Base-by-base conservation (phyloP, 495 filamentous ascomycete genomes). In the Xylaria grammica region DNA sequence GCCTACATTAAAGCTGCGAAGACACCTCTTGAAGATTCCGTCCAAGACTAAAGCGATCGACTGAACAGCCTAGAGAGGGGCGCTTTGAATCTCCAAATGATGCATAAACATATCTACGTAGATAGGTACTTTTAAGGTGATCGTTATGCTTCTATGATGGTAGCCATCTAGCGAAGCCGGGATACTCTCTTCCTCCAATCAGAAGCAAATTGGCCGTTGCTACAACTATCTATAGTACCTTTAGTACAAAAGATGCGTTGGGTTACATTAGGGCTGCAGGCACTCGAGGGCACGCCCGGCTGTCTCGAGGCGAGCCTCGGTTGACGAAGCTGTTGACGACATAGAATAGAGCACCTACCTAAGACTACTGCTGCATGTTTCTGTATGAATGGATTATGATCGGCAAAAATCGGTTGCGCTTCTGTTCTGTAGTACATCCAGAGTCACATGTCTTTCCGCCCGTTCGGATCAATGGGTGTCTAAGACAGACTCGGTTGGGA, bases 361-460 rank as follows among this genome's bases (percentile, higher is more conserved):
- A n/a, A 19, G 27, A n/a, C n/a, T n/a, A n/a, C 8, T 17, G 15
- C 19, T 30, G 27, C 15, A 34, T 15, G 6, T 32, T 11, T 8
- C 4, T 45, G 13, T 45, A 36, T 30, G 15, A 10, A 19, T n/a
- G 13, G 22, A 45, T n/a, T 15, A 26, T 30, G 24, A n/a, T 57
- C 54, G 54, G 54, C 22, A 9, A 57, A 29, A 57, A 22, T 57
- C 54, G 54, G 36, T 13, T 57, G 3, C 10, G 40, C 17, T 57
- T 36, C 26, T 27, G 15, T 55, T 8, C 20, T 55, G 34, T 55
- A 24, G 13, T 4, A 38, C 19, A 56, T 8, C 30, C 30, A 19
- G 32, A 24, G 9, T 54, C 20, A n/a, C 38, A 20, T 58, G 38
- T 15, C 26, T 56, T 29, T 40, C 34, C 2, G 34, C 1, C 53